Base-by-base conservation (phyloP, 2,329 filamentous ascomycete genomes). In the Penicillium oxalicum region DNA sequence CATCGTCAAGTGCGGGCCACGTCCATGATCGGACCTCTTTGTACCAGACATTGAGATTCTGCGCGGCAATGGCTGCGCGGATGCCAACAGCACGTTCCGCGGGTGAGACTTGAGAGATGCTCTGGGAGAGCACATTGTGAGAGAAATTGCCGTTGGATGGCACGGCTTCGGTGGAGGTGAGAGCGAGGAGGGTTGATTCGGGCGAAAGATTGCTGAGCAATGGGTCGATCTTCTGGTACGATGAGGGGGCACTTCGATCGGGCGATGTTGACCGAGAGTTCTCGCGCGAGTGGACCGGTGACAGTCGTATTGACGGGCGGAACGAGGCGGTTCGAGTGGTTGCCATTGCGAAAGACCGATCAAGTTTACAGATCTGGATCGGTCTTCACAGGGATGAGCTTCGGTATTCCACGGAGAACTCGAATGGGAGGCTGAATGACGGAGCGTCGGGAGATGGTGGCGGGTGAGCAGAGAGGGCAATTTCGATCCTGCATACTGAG, bases 61-160 rank as follows among this genome's bases (percentile, higher is more conserved):
- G 74, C 27, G 79, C 80, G 26, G 77, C 77, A 59, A 79, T 70
- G 27, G 81, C 81, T 26, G 81, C 81, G 53, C 79, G 74, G 45
- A 77, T 74, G 6, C 79, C 81, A 52, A 83, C 67, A 28, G 78
- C 78, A 56, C 79, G 73, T 64, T 84, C 79, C 9, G 77, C 72
- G 1, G 72, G 66, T 2, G 80, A 80, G 9, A 79, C 77, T 49
- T 73, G 70, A 2, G 77, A 73, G 54, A 83, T 79, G 63, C 77
- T 80, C 41, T 69, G 67, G 28, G 66, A 61, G 12, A 76, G 62
- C 28, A 70, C 63, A 58, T 70, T 66, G 45, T 73, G 64, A 9
- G 70, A 64, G 24, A 59, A 59, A 47, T 61, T 54, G 53, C 66
- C 65, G 40, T 69, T 65, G n/a, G 61, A 64, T 6, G 66, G 64